Evolutionary conservation across 768 basidiomycete genomes (phyloP).

Genomic region (Mycena polygramma): DNA sequence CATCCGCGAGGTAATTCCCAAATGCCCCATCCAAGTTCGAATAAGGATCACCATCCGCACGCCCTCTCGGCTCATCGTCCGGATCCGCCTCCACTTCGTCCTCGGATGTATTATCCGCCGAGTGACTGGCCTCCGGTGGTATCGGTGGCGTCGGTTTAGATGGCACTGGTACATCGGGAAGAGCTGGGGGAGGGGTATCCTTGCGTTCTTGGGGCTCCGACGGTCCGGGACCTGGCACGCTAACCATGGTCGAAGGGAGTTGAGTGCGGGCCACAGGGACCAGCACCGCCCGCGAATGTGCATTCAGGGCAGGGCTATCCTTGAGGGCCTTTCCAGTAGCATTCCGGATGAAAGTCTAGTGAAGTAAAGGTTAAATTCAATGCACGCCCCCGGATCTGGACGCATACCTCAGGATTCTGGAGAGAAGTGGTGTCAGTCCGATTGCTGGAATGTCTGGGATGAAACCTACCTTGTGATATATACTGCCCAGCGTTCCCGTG

Average conservation of each 20-base stretch:
- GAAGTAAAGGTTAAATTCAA: not conserved
- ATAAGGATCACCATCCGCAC: slow-evolving; percentile 74
- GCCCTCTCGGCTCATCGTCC: slow-evolving; percentile 51
- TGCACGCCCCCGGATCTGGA: slow-evolving; percentile 29
- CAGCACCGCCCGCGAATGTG: slow-evolving; percentile 80
- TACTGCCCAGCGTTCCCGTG: slow-evolving; percentile 93
- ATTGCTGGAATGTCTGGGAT: not conserved
- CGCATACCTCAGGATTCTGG: slow-evolving; percentile 83
- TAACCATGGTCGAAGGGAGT: slow-evolving; percentile 60
- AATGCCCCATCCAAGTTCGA: slow-evolving; percentile 86
- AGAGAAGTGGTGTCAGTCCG: slow-evolving; percentile 2
- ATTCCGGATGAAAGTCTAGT: slow-evolving; percentile 92
- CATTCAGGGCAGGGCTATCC: slow-evolving; percentile 92
- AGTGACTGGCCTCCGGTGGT: slow-evolving; percentile 42
- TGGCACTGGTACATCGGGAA: slow-evolving; percentile 43
- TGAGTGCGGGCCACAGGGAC: slow-evolving; percentile 69
- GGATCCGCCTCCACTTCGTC: slow-evolving; percentile 57
- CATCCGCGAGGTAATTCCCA: slow-evolving; percentile 78
- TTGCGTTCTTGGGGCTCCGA: slow-evolving; percentile 55
- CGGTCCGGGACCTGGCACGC: slow-evolving; percentile 75
- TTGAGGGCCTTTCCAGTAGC: slow-evolving; percentile 84
- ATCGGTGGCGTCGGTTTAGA: slow-evolving; percentile 51
- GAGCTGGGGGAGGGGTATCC: slow-evolving; percentile 40
- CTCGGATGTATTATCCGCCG: slow-evolving; percentile 42
- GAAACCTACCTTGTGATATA: slow-evolving; percentile 83